Percentiles rank a stretch among this genome's conserved stretches.
phyloP scores from a whole-genome alignment of 73 alveolate species.

The Loxodes magnus region DNA sequence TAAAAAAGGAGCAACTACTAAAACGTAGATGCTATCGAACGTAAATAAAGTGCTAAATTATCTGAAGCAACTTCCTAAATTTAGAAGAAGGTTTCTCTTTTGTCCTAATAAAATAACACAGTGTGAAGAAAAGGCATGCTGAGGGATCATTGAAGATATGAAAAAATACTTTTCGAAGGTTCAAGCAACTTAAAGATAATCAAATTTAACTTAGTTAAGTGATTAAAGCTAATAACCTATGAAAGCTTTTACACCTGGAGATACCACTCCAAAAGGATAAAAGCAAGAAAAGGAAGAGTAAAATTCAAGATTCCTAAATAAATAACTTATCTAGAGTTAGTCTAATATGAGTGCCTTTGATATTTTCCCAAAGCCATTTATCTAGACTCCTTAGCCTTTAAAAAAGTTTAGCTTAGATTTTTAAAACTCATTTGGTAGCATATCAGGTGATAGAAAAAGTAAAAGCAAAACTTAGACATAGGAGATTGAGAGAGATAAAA shows the following conservation, averaged over 20 bases:
- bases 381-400: too few species aligned
- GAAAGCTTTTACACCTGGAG: neutral
- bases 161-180: slow-evolving; percentile 38
- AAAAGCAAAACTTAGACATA: neutral
- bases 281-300: neutral
- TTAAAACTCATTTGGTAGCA: too few species aligned
- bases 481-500: neutral
- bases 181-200: neutral
- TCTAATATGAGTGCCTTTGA: too few species aligned
- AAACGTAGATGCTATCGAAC: slow-evolving; percentile 24
- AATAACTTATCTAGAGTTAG: neutral
- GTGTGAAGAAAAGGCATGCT: slow-evolving; percentile 38
- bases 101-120: slow-evolving; percentile 27
- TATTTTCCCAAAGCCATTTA: too few species aligned
- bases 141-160: slow-evolving; percentile 59
- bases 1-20: slow-evolving; percentile 41
- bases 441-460: neutral
- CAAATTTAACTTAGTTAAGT: slow-evolving; percentile 15
- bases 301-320: neutral
- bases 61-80: slow-evolving; percentile 34
- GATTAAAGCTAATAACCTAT: neutral
- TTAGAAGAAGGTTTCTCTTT: slow-evolving; percentile 42
- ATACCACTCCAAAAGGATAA: neutral
- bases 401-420: too few species aligned
- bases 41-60: slow-evolving; percentile 31